Conservation (phyloP, 1,284 basidiomycete species). For the Ganoderma lingzhi region DNA sequence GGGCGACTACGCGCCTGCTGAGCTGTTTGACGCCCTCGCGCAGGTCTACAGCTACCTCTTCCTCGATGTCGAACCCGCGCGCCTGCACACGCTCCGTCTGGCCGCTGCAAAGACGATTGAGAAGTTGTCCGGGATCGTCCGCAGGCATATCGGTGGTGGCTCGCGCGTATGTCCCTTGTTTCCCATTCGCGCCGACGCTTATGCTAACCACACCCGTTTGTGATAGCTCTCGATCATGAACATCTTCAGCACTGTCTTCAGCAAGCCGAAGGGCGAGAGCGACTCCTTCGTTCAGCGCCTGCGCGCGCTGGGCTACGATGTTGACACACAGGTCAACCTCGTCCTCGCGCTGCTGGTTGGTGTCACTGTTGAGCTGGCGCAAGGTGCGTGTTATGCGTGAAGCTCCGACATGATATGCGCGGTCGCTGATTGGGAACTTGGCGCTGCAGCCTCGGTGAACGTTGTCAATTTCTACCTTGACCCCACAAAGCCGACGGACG, state of each 20-base stretch:
- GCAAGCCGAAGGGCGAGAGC: conserved; percentile 51
- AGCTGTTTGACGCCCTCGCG: conserved; percentile 69
- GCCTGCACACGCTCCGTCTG: conserved; percentile 60
- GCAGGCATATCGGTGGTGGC: conserved; percentile 39
- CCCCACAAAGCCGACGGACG: conserved; percentile 50
- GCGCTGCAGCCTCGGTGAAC: conserved; percentile 52
- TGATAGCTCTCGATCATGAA: conserved; percentile 57
- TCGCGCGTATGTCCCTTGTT: conserved; percentile 34
- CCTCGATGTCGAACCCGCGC: conserved; percentile 70
- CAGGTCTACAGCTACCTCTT: conserved; percentile 82
- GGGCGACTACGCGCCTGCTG: conserved; percentile 66
- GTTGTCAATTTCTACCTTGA: conserved; percentile 69
- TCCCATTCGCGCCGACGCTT: conserved; percentile 35
- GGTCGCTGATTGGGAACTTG: neutral
- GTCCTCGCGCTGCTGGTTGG: conserved; percentile 77
- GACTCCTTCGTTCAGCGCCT: conserved; percentile 61
- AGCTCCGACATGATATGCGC: neutral
- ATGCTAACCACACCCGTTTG: conserved; percentile 23
- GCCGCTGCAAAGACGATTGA: conserved; percentile 60
- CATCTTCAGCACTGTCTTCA: conserved; percentile 55
- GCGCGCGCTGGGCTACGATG: conserved; percentile 58
- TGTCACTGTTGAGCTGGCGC: conserved; percentile 70
- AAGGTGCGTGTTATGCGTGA: conserved; percentile 54
- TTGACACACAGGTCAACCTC: conserved; percentile 70
- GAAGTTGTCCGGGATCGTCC: conserved; percentile 65